Evolutionary conservation across 805 yeast genomes (phyloP), one percentile per base, ranked within the genome.

Genomic region (Maudiozyma serrabonitensis): DNA sequence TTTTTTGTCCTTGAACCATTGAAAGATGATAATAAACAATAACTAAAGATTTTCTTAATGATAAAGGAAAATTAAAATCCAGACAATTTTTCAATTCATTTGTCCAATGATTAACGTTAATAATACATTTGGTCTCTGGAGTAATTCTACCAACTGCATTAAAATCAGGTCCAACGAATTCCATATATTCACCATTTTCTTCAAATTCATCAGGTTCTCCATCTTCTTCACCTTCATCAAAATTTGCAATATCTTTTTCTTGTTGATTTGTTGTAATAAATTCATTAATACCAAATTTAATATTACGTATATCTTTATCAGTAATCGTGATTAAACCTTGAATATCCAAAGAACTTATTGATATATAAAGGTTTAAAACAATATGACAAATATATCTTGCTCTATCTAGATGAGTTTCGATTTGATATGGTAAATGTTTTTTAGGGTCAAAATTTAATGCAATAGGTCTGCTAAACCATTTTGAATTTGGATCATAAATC

Each of bases 41-140:
- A 0, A 87, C 81, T 42, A 91, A 72, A 1, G 78, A 69, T 26
- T 80, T 73, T 49, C 89, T 75, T 45, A 81, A 66, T 1, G 71
- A 56, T 15, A 87, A 57, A 0, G 98, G 97, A 69, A 91, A 73
- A 46, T 84, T 84, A 58, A 84, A 80, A 58, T 79, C 79, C 46
- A 88, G 65, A 78, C 96, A 84, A 41, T 84, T 81, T 47, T 80
- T 76, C 55, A 91, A 73, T 64, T 88, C 97, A 49, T 84, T 81
- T 0, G 96, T 82, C 95, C 96, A 90, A 52, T 84, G 85, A 48
- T 82, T 75, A 8, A 88, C 83, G 42, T 82, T 76, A 8, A 85
- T 81, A 8, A 86, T 83, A 0, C 93, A 78, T 0, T 90, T 84
- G 1, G 86, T 78, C 54, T 75, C 74, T 1, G 82, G 77, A 1